Conservation (phyloP, 1,284 basidiomycete genomes). For the Albatrellus sp. region DNA sequence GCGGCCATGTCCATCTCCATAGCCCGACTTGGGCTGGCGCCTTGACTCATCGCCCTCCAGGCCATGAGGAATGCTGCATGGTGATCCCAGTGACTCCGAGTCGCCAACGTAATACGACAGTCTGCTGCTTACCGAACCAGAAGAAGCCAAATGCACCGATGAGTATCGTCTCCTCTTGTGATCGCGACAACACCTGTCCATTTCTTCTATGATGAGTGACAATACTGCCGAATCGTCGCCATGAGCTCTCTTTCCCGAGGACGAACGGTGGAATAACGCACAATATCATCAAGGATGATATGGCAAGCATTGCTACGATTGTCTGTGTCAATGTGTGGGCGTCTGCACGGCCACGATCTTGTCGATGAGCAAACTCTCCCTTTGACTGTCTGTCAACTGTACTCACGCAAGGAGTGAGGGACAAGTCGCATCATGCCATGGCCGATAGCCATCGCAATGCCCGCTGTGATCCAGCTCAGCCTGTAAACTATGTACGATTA, state of each 20-base stretch:
- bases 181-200: constrained; percentile 43
- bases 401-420: constrained; percentile 30
- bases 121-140: constrained; percentile 48
- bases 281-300: constrained; percentile 51
- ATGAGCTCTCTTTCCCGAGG: too few species aligned
- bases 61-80: constrained; percentile 20
- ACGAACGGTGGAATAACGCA: constrained; percentile 16
- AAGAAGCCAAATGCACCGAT: constrained; percentile 58
- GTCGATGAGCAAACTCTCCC: neutral
- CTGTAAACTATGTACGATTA: too few species aligned
- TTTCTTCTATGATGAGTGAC: constrained; percentile 51
- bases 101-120: neutral
- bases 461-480: constrained; percentile 8
- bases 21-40: neutral
- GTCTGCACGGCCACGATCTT: constrained; percentile 27
- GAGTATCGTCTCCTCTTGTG: constrained; percentile 59
- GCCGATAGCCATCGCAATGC: constrained; percentile 6
- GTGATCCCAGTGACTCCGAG: neutral
- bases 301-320: constrained; percentile 53
- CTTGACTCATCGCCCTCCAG: constrained; percentile 15
- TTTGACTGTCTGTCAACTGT: neutral
- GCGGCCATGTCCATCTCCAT: constrained; percentile 1
- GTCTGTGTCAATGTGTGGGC: constrained; percentile 59
- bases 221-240: constrained; percentile 15
- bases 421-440: constrained; percentile 7